These are phyloP conservation scores for Thermoascus crustaceus DNA, from an alignment of 2,329 filamentous ascomycete species.

Conservation along the genomic window DNA sequence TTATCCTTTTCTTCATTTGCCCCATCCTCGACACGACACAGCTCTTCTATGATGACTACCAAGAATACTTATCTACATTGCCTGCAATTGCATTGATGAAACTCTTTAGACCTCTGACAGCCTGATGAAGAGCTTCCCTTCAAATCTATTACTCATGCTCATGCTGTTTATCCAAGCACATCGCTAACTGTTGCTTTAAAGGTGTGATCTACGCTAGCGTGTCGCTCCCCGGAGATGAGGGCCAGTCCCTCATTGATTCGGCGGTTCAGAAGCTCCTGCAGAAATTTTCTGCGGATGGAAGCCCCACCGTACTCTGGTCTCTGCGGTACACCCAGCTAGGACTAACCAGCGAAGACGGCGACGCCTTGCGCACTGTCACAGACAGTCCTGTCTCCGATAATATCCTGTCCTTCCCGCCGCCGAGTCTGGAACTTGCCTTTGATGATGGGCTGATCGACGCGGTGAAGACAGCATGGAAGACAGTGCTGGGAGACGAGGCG, in stretches of 20 bases:
- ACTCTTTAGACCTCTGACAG: conserved; percentile 69
- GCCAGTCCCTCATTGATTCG: conserved; percentile 32
- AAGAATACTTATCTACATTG: conserved; percentile 99
- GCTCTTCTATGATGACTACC: conserved; percentile 69
- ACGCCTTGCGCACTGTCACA: conserved; percentile 6
- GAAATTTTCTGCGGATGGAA: conserved; percentile 20
- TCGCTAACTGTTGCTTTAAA: conserved; percentile 34
- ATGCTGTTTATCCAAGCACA: conserved; percentile 7
- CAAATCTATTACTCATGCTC: conserved; percentile 11
- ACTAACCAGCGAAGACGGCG: conserved; percentile 9
- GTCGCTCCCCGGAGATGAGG: conserved; percentile 25
- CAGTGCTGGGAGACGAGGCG: conserved; percentile 47
- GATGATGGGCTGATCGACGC: conserved; percentile 60
- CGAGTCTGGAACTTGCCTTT: conserved; percentile 61
- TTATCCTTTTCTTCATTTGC: conserved; percentile 24
- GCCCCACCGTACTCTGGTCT: conserved; percentile 43
- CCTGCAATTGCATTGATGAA: conserved; percentile 89
- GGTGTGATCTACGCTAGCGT: conserved; percentile 53
- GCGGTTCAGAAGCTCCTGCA: conserved; percentile 36
- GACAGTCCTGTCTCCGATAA: conserved; percentile 28
- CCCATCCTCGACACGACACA: conserved; percentile 5
- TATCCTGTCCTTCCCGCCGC: conserved; percentile 50
- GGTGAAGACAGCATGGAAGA: conserved; percentile 63
- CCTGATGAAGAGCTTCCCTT: conserved; percentile 56
- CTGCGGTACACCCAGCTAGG: conserved; percentile 45